Evolutionary conservation across 768 basidiomycete genomes (phyloP), one percentile per base, ranked within the genome.

Genomic region (Piloderma croceum): DNA sequence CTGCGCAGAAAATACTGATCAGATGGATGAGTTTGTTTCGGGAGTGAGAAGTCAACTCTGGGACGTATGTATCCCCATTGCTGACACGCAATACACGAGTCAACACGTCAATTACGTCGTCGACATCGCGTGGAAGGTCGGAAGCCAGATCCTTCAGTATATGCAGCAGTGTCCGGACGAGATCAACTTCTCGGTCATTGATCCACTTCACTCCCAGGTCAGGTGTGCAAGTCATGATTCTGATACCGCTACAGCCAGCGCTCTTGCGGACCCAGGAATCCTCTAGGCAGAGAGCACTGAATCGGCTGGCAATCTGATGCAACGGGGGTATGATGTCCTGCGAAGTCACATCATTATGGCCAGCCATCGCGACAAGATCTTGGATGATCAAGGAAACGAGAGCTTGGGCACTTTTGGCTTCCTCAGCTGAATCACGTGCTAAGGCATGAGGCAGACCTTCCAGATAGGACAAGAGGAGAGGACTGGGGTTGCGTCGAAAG

Each of bases 101-200:
- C 34, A 98, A 69, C n/a, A 89, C 81, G 41, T 85, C 79, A 6
- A 81, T 68, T 15, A 94, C 85, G 34, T 84, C 78, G 23, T 82
- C 76, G 20, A 90, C 77, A 48, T 92, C 81, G 5, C 79, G 77
- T 12, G 92, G 89, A 17, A 92, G 72, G 51, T 97, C 93, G 47
- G 78, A 76, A 0, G 94, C 92, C 52, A 96, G 84, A 56, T 98
- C 94, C 57, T 98, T 96, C 35, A 99, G 69, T 45, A 93, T 83
- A 53, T 91, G 90, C 22, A 97, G 70, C 19, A 98, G 73, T 4
- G 87, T 90, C 38, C 92, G 86, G 39, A 91, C 77, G 46, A 96
- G 78, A 48, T 98, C 94, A 22, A 88, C 73, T 58, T 94, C 88
- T 35, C 90, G 81, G 39, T 93, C 88, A 45, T 76, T 73, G 39